A percentile compares a stretch with the other conserved stretches of the same genome.
phyloP scores from a whole-genome alignment of 148 eudicot genomes.

The Bassia scoparia region DNA sequence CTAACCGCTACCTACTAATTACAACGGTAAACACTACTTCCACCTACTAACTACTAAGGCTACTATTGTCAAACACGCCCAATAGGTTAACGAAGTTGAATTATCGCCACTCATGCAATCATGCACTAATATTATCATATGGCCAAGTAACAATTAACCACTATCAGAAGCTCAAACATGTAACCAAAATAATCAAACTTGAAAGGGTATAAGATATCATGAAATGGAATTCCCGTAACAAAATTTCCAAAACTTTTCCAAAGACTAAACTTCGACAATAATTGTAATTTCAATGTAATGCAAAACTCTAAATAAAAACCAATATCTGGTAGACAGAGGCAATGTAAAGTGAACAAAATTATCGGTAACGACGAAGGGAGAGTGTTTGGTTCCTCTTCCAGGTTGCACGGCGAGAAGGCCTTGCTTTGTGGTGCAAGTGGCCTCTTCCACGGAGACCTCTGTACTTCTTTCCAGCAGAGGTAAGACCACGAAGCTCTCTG shows the following conservation, averaged over 20 bases:
- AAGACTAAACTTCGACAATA: background rate
- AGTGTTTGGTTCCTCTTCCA: constrained; percentile 60
- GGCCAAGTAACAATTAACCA: no score
- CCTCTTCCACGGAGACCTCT: constrained; percentile 54
- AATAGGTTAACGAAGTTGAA: no score
- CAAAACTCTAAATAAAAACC: background rate
- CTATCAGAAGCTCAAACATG: background rate
- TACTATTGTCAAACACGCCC: no score
- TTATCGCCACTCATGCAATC: no score
- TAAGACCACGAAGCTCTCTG: constrained; percentile 52
- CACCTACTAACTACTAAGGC: no score
- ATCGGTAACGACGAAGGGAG: constrained; percentile 46
- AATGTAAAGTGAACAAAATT: background rate
- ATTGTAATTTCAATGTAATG: background rate
- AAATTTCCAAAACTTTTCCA: background rate
- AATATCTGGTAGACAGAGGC: background rate
- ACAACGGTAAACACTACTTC: no score
- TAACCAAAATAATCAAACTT: background rate
- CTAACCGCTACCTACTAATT: no score
- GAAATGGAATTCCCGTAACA: background rate
- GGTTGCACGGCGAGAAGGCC: constrained; percentile 52
- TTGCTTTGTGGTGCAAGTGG: constrained; percentile 43
- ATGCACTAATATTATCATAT: no score
- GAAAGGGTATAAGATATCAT: background rate
- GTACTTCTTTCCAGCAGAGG: constrained; percentile 57